Evolutionary conservation across 2,329 filamentous ascomycete genomes (phyloP).

Genomic region (Aspergillus ibericus): DNA sequence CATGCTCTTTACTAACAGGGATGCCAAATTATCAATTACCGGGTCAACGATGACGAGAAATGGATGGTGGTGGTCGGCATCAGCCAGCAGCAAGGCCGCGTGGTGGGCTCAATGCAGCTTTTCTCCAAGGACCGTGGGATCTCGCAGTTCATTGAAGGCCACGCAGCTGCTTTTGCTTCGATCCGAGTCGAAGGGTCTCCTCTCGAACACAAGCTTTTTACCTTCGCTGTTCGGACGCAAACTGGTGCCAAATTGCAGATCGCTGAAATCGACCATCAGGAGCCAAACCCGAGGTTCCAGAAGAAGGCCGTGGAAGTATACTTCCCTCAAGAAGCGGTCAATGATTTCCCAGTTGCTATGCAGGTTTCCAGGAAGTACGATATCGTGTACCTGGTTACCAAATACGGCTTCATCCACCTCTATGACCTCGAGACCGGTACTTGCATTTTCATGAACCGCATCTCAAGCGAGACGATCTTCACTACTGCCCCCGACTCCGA

Average conservation of each 20-base stretch:
- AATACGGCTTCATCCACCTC: slow-evolving; percentile 98
- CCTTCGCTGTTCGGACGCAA: slow-evolving; percentile 88
- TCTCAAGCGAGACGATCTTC: slow-evolving; percentile 98
- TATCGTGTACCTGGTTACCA: slow-evolving; percentile 94
- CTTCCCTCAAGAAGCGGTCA: slow-evolving; percentile 92
- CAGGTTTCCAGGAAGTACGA: slow-evolving; percentile 97
- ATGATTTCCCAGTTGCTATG: slow-evolving; percentile 97
- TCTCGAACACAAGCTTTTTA: slow-evolving; percentile 91
- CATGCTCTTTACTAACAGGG: slow-evolving; percentile 54
- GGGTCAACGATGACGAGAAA: slow-evolving; percentile 90
- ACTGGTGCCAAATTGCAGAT: slow-evolving; percentile 94
- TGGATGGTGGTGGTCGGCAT: slow-evolving; percentile 99
- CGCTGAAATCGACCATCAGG: slow-evolving; percentile 92
- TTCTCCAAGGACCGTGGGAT: slow-evolving; percentile 96
- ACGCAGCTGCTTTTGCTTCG: slow-evolving; percentile 91
- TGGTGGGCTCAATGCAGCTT: slow-evolving; percentile 94
- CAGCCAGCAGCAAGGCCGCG: slow-evolving; percentile 85
- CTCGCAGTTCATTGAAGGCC: slow-evolving; percentile 96
- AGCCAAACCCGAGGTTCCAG: slow-evolving; percentile 81
- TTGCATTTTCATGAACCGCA: slow-evolving; percentile 99
- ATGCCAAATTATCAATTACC: slow-evolving; percentile 99
- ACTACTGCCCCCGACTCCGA: slow-evolving; percentile 82
- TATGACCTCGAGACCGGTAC: slow-evolving; percentile 96
- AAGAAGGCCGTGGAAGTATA: slow-evolving; percentile 98
- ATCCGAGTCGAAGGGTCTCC: slow-evolving; percentile 84